Percentiles rank a stretch among this genome's conserved stretches.
These are phyloP conservation scores for Aspergillus ustus DNA, from an alignment of 2,329 filamentous ascomycete species.

Conservation along the genomic window DNA sequence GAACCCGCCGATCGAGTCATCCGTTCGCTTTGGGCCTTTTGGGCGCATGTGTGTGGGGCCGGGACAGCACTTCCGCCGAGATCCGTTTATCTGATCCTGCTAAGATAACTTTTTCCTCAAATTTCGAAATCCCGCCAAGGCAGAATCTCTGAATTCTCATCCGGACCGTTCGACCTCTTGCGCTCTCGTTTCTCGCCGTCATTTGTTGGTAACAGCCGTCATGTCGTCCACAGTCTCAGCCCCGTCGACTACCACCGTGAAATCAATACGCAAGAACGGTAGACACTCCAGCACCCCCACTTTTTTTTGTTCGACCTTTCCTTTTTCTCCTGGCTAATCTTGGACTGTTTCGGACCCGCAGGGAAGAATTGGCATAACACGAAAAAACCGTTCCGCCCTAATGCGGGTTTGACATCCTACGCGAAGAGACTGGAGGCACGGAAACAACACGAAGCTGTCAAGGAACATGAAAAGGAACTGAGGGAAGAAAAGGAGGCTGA, in stretches of 20 bases:
- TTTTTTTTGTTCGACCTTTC: constrained; percentile 24
- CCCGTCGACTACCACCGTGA: constrained; percentile 36
- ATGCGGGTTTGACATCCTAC: constrained; percentile 76
- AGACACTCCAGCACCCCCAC: constrained; percentile 33
- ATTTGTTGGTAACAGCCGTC: not conserved
- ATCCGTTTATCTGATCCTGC: constrained; percentile 51
- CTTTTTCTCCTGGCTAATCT: constrained; percentile 22
- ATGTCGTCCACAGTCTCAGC: constrained; percentile 52
- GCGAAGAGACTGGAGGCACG: constrained; percentile 75
- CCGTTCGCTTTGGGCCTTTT: not conserved
- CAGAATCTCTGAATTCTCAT: constrained; percentile 10
- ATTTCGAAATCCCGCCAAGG: constrained; percentile 22
- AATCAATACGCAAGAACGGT: constrained; percentile 86
- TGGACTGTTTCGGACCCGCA: constrained; percentile 45
- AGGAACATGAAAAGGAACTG: constrained; percentile 93
- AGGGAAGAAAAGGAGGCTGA: constrained; percentile 94
- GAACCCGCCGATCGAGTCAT: constrained; percentile 23
- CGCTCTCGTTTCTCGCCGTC: constrained; percentile 1
- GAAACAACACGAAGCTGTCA: constrained; percentile 73
- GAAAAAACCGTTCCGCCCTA: constrained; percentile 85
- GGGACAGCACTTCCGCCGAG: constrained; percentile 36
- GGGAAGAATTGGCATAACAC: constrained; percentile 93
- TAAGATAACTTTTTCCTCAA: constrained; percentile 41
- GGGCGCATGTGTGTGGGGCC: constrained; percentile 19
- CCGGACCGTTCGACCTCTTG: constrained; percentile 2